Evolutionary conservation across 2,329 filamentous ascomycete species (phyloP).

Genomic region (Diaporthe vaccinii): DNA sequence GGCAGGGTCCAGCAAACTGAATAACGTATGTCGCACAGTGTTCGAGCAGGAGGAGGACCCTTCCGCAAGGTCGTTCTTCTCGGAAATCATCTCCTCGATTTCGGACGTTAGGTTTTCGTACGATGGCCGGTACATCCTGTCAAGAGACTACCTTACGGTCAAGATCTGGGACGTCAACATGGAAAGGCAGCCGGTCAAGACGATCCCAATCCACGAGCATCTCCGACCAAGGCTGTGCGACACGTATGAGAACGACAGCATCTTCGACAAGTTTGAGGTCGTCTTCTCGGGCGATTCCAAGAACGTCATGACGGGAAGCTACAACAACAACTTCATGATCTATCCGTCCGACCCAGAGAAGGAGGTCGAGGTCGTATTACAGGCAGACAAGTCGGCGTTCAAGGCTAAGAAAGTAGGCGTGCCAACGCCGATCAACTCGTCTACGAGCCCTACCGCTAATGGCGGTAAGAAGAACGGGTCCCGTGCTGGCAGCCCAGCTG

Average conservation of each 20-base stretch:
- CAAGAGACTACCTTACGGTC: slow-evolving; percentile 96
- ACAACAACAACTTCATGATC: slow-evolving; percentile 99
- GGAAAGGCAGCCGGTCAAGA: slow-evolving; percentile 97
- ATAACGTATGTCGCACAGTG: slow-evolving; percentile 66
- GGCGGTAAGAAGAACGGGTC: slow-evolving; percentile 89
- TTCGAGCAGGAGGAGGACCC: slow-evolving; percentile 99
- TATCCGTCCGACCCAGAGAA: slow-evolving; percentile 96
- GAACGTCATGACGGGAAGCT: slow-evolving; percentile 99
- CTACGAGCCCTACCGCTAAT: slow-evolving; percentile 79
- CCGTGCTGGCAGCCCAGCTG: slow-evolving; percentile 87
- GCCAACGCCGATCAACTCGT: slow-evolving; percentile 92
- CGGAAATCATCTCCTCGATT: slow-evolving; percentile 99
- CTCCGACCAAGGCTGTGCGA: slow-evolving; percentile 94
- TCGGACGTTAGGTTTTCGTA: slow-evolving; percentile 98
- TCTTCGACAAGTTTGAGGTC: slow-evolving; percentile 99
- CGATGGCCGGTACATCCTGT: slow-evolving; percentile 96
- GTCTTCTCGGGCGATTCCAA: slow-evolving; percentile 98
- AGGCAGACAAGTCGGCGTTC: slow-evolving; percentile 99
- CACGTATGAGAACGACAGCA: slow-evolving; percentile 99
- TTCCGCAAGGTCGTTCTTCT: slow-evolving; percentile 97
- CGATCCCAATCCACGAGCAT: slow-evolving; percentile 98
- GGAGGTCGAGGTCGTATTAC: slow-evolving; percentile 96
- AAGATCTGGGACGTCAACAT: slow-evolving; percentile 99
- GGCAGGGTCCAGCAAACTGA: slow-evolving; percentile 23
- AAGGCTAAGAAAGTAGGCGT: slow-evolving; percentile 99